Evolutionary conservation across 1,284 basidiomycete species (phyloP), one percentile per base, ranked within the genome.

Genomic region (Naganishia cerealis): DNA sequence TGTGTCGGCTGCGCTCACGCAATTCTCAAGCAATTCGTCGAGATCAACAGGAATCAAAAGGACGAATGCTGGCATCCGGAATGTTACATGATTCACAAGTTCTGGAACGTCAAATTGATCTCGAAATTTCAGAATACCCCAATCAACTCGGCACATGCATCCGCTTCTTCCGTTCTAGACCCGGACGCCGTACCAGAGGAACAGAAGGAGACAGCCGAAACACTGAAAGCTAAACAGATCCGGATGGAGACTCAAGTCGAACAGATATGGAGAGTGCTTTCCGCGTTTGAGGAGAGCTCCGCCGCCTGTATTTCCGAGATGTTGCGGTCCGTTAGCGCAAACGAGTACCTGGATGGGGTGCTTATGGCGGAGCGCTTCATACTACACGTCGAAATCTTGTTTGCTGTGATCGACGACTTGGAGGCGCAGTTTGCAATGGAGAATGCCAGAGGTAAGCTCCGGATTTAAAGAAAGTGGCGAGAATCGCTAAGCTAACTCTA

Each of bases 41-140:
- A 99, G 83, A 98, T 99, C 82, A 99, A 99, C 77, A 87, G 95
- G 71, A 99, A 98, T 82, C 92, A 92, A 85, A 86, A 88, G 68
- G 94, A 99, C 82, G 96, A 99, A 82, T 98, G 96, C 78, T 99
- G 96, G 95, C 95, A 99, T 85, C 95, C 95, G 59, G 95, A 99
- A 81, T 99, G 95, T 81, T 98, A 99, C 81, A 98, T 99, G 94
- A 98, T 99, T 75, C 95, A 98, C 82, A 98, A 96, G 91, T 98
- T 99, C 80, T 99, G 95, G 95, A 98, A 98, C 79, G 94, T 98
- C 80, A 96, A 97, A 81, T 89, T 99, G 6, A 90, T 89, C 55
- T 89, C 91, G 57, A 87, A 88, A 76, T 84, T 77, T 66, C 78
- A 79, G 67, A 76, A 79, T 39, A 81, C 81, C 40, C 84, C 77